Evolutionary conservation across 2,329 filamentous ascomycete species (phyloP).

Genomic region (Penicillium rolfsii): DNA sequence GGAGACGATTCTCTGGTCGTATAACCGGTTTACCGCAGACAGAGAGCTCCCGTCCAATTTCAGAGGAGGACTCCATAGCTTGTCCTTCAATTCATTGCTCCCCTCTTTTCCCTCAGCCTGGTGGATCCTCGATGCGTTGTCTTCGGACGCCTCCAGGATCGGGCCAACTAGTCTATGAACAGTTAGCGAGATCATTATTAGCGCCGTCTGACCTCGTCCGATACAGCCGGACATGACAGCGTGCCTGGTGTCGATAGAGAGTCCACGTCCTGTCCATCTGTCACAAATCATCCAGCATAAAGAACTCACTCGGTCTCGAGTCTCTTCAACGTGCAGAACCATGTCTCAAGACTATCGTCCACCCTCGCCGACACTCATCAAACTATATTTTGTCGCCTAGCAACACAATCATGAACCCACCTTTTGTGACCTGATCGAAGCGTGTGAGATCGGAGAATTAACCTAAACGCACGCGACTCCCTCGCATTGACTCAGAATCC

Average conservation of each 20-base stretch:
- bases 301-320: not conserved
- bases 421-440: slow-evolving; percentile 2
- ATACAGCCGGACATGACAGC: not conserved
- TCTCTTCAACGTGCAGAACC: not conserved
- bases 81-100: slow-evolving; percentile 12
- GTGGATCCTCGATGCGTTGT: slow-evolving; percentile 13
- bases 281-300: not conserved
- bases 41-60: not conserved
- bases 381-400: not conserved
- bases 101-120: slow-evolving; percentile 4
- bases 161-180: not conserved
- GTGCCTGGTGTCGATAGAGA: not conserved
- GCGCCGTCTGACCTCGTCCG: slow-evolving; percentile 4
- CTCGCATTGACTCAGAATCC: slow-evolving; percentile 27
- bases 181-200: not conserved
- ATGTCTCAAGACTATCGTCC: slow-evolving; percentile 1
- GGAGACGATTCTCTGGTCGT: not conserved
- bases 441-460: slow-evolving; percentile 29
- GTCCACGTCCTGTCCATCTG: not conserved
- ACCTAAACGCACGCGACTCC: slow-evolving; percentile 23
- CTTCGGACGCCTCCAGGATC: not conserved
- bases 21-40: not conserved
- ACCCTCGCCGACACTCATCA: slow-evolving; percentile 6
- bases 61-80: not conserved
- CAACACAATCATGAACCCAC: slow-evolving; percentile 5